These are phyloP conservation scores for Mollisia scopiformis DNA, from an alignment of 2,329 filamentous ascomycete species.

Conservation along the genomic window DNA sequence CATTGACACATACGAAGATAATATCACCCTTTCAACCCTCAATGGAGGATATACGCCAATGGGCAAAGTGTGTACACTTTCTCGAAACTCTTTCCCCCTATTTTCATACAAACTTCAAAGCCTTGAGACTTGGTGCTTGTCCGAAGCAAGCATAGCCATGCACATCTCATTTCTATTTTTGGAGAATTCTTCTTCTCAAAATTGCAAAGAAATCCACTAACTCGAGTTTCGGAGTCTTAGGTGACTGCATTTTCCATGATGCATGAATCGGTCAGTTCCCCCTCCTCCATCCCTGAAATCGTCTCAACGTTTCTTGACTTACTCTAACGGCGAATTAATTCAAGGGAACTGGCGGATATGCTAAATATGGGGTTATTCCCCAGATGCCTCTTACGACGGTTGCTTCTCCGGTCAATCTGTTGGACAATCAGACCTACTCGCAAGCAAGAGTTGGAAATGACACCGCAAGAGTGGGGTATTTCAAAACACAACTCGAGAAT, in stretches of 20 bases:
- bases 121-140: no score
- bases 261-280: slow-evolving; percentile 59
- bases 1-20: slow-evolving; percentile 35
- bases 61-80: no score
- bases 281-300: no score
- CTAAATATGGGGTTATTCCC: slow-evolving; percentile 59
- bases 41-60: slow-evolving; percentile 38
- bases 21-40: background rate
- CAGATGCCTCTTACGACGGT: slow-evolving; percentile 49
- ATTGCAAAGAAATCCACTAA: no score
- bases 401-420: slow-evolving; percentile 40
- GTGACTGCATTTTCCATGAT: slow-evolving; percentile 55
- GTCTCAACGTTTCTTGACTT: no score
- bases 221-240: no score
- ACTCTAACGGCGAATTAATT: no score
- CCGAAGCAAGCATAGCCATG: no score
- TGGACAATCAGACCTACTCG: slow-evolving; percentile 53
- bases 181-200: no score
- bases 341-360: slow-evolving; percentile 45
- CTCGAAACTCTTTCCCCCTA: no score
- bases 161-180: no score
- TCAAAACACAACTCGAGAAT: slow-evolving; percentile 51
- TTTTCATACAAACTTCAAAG: no score
- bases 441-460: slow-evolving; percentile 39
- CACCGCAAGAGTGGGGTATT: slow-evolving; percentile 55